A percentile compares a stretch with the other conserved stretches of the same genome.
Evolutionary conservation across 768 basidiomycete genomes (phyloP).

Genomic region (Candolleomyces aberdarensis): DNA sequence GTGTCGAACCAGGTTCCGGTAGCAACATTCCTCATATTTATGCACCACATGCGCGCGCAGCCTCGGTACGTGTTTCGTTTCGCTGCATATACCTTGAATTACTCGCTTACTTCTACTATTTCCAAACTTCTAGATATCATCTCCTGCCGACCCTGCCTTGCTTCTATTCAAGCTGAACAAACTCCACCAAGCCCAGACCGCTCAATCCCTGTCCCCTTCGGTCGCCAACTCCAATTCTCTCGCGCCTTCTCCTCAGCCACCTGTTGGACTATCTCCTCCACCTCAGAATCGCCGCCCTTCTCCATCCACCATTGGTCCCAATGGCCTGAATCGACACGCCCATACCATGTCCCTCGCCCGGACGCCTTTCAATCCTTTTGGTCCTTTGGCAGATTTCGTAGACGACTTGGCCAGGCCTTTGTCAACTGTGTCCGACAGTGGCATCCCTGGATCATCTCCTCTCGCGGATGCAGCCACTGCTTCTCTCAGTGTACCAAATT

Average conservation of each 20-base stretch:
- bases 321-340: conserved; percentile 52
- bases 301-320: conserved; percentile 25
- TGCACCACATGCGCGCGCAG: conserved; percentile 78
- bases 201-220: conserved; percentile 17
- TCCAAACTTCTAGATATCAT: conserved; percentile 61
- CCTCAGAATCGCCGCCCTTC: conserved; percentile 31
- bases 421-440: conserved; percentile 12
- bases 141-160: conserved; percentile 84
- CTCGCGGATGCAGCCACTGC: conserved; percentile 6
- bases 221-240: conserved; percentile 47
- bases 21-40: conserved; percentile 58
- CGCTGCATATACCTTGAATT: conserved; percentile 22
- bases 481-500: conserved; percentile 22
- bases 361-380: conserved; percentile 67
- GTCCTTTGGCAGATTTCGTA: conserved; percentile 48
- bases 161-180: conserved; percentile 82
- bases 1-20: conserved; percentile 66
- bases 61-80: conserved; percentile 59
- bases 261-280: conserved; percentile 45
- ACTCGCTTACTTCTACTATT: conserved; percentile 4
- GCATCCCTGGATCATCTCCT: conserved; percentile 11
- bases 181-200: conserved; percentile 65
- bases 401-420: conserved; percentile 27
- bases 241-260: conserved; percentile 63
- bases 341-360: conserved; percentile 74